A percentile compares a stretch with the other conserved stretches of the same genome.
Evolutionary conservation across 2,329 filamentous ascomycete genomes (phyloP).

Genomic region (Dryadomyces sulphureus): DNA sequence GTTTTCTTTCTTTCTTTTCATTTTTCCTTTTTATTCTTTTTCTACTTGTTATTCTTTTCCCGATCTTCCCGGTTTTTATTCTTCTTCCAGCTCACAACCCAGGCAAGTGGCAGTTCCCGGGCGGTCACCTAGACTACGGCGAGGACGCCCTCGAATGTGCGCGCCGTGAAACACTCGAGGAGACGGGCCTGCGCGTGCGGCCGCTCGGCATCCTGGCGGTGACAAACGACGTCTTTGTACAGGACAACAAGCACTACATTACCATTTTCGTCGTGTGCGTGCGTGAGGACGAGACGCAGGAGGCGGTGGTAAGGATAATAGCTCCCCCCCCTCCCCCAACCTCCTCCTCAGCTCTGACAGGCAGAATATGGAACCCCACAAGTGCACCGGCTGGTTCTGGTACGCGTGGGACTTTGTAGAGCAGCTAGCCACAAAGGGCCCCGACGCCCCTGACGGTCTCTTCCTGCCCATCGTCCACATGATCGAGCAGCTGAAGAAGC

Average conservation of each 20-base stretch:
- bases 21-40: too few relatives aligned
- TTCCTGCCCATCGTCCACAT: constrained; percentile 26
- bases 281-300: constrained; percentile 27
- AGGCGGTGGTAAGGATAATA: constrained; percentile 35
- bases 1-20: too few relatives aligned
- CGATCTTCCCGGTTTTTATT: too few relatives aligned
- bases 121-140: constrained; percentile 59
- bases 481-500: constrained; percentile 14
- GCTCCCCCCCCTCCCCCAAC: neutral
- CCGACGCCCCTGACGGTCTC: constrained; percentile 16
- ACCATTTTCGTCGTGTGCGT: constrained; percentile 52
- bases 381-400: constrained; percentile 37
- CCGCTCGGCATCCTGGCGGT: constrained; percentile 39
- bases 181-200: constrained; percentile 47
- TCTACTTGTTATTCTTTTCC: too few relatives aligned
- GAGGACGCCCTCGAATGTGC: constrained; percentile 51
- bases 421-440: constrained; percentile 15
- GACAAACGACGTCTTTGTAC: constrained; percentile 52
- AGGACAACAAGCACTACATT: constrained; percentile 54
- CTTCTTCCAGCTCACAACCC: neutral
- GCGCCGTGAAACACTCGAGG: constrained; percentile 52
- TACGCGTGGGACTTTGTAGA: constrained; percentile 27
- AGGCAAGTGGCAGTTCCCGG: constrained; percentile 45
- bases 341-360: neutral
- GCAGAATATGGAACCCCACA: constrained; percentile 30